A percentile compares a stretch with the other conserved stretches of the same genome.
Conservation (phyloP, 148 eudicot genomes). For the Oxyria digyna region DNA sequence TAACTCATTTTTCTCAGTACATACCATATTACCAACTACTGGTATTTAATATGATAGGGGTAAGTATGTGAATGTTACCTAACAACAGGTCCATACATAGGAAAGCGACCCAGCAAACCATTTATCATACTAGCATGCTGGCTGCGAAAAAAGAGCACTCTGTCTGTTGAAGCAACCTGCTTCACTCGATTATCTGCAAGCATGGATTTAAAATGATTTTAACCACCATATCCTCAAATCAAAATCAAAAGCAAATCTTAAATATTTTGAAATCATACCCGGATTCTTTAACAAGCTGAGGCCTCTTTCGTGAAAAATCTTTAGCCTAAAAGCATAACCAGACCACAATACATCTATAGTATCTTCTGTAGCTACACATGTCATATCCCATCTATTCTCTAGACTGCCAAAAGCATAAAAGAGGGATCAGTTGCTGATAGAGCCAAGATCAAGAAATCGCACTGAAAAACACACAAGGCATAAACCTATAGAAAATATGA, state of each 20-base stretch:
- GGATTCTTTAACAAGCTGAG: constrained; percentile 45
- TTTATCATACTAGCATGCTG: constrained; percentile 93
- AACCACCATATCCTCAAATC: neutral
- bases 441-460: no score
- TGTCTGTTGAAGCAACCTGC: constrained; percentile 58
- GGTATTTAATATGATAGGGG: neutral
- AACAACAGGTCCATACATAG: constrained; percentile 70
- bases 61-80: constrained; percentile 26
- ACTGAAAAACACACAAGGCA: no score
- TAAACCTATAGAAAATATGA: no score
- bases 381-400: constrained; percentile 41
- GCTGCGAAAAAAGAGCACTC: constrained; percentile 40
- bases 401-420: constrained; percentile 36
- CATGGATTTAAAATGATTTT: neutral
- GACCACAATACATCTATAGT: constrained; percentile 64
- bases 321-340: constrained; percentile 90
- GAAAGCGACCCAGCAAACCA: constrained; percentile 82
- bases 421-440: neutral
- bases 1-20: neutral
- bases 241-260: neutral
- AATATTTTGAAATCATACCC: constrained; percentile 29
- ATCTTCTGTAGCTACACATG: constrained; percentile 65
- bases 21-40: neutral
- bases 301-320: constrained; percentile 85
- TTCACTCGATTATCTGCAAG: constrained; percentile 42